These are phyloP conservation scores for Xylaria nigripes DNA, from an alignment of 495 filamentous ascomycete genomes.

Conservation along the genomic window DNA sequence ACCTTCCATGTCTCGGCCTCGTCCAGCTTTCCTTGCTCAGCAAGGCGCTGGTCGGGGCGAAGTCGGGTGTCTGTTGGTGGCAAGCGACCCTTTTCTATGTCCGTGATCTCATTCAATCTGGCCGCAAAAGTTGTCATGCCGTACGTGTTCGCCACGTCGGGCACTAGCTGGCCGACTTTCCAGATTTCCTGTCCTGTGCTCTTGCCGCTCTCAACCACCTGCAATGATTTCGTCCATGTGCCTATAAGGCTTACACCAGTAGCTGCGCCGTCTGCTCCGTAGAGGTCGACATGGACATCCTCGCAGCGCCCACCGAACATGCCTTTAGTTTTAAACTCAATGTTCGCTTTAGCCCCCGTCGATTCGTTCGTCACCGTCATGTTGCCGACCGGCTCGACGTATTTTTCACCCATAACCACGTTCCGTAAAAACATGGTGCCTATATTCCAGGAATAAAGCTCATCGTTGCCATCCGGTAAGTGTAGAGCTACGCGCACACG, in stretches of 20 bases:
- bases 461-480: constrained; percentile 54
- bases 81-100: constrained; percentile 60
- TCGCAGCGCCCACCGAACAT: constrained; percentile 95
- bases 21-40: constrained; percentile 76
- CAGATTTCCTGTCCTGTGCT: constrained; percentile 59
- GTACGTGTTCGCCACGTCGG: constrained; percentile 67
- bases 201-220: constrained; percentile 50
- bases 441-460: constrained; percentile 74
- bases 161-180: constrained; percentile 66
- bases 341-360: constrained; percentile 66
- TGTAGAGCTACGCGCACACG: constrained; percentile 62
- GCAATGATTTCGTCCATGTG: constrained; percentile 73
- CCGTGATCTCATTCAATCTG: constrained; percentile 76
- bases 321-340: constrained; percentile 84
- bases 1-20: constrained; percentile 76
- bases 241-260: constrained; percentile 59
- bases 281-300: constrained; percentile 69
- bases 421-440: constrained; percentile 89
- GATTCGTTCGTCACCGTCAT: constrained; percentile 77
- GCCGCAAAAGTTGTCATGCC: constrained; percentile 85
- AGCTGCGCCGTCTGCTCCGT: constrained; percentile 53
- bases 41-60: constrained; percentile 84
- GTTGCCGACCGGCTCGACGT: constrained; percentile 86
- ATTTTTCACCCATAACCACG: constrained; percentile 96
- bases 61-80: constrained; percentile 76